Base-by-base conservation (phyloP, 1,284 basidiomycete species). In the Inonotus obliquus region DNA sequence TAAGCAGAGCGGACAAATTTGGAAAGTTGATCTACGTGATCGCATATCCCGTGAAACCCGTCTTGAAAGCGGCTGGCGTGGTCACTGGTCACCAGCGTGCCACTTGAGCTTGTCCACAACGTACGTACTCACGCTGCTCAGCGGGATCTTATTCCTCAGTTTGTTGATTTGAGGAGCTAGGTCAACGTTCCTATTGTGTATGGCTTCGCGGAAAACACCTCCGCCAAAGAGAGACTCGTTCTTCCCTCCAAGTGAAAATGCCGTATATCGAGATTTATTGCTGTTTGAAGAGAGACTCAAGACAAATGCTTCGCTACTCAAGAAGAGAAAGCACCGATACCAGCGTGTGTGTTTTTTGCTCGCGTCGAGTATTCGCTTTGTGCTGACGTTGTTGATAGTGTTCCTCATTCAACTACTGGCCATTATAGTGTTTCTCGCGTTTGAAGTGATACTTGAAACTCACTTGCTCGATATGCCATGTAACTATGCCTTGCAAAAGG, bases 231-330 rank as follows among this genome's bases (percentile, higher is more conserved):
- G 73, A 67, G 75, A 76, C 64, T 74, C 81, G 4, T 86, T 82
- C 68, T 76, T 81, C 66, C 91, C 91, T 0, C 74, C 84, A 11
- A 81, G 84, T 65, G 91, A 93, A 72, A 79, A 79, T 54, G 79
- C 85, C 17, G 95, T 93, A 0, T 94, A 92, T 72, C 82, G 91
- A 52, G 96, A 99, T 73, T 78, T 99, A 29, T 82, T 98, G 41
- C 79, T 95, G 56, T 98, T 99, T 66, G 96, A 99, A 76, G 96
- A 99, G 74, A 82, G 97, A 17, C 84, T 99, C 59, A 98, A 98
- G 76, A 91, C 91, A 56, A 98, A 93, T 72, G 94, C 94, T 2
- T 84, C 89, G 10, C 85, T 83, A 64, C 78, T 98, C 19, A 87
- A 91, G 69, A 81, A 85, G 51, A 81, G 96, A 63, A 92, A 95